Percentiles rank a stretch among this genome's conserved stretches.
These are phyloP conservation scores for Aspergillus ochraceoroseus DNA, from an alignment of 2,329 filamentous ascomycete genomes.

Conservation along the genomic window DNA sequence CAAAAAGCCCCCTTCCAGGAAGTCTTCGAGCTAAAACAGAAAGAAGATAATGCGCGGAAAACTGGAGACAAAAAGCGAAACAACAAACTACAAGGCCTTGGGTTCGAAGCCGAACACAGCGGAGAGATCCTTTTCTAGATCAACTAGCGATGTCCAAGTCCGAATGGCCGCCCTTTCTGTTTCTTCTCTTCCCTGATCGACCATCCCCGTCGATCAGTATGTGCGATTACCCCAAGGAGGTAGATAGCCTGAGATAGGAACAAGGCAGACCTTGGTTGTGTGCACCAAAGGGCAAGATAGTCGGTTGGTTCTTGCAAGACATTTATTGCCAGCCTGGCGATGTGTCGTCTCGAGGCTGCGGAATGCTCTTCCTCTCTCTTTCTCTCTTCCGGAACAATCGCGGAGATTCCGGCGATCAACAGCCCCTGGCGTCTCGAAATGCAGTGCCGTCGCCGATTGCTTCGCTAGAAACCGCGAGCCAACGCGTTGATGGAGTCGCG, in stretches of 20 bases:
- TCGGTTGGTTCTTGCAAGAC: constrained; percentile 2
- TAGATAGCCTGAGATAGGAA: not conserved
- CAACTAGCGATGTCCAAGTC: not conserved
- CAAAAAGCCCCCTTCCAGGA: constrained; percentile 61
- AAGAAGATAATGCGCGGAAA: constrained; percentile 65
- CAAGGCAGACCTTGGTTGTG: constrained; percentile 4
- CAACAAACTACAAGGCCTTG: constrained; percentile 67
- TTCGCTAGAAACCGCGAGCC: not conserved
- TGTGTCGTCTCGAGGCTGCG: no score
- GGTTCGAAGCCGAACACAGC: constrained; percentile 81
- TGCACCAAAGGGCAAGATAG: not conserved
- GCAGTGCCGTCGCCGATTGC: not conserved
- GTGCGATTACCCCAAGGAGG: constrained; percentile 4
- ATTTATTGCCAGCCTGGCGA: no score
- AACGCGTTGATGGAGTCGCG: constrained; percentile 1
- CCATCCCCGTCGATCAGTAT: constrained; percentile 1
- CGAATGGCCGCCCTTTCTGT: constrained; percentile 7
- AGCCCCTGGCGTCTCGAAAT: constrained; percentile 3
- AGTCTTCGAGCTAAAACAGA: constrained; percentile 68
- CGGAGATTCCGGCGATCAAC: not conserved
- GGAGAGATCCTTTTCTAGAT: constrained; percentile 66
- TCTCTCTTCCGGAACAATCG: constrained; percentile 1
- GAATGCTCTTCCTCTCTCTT: not conserved
- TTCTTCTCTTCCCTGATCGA: constrained; percentile 4
- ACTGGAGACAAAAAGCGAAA: constrained; percentile 65